Conservation (phyloP, 768 basidiomycete species). For the Mycena venus region DNA sequence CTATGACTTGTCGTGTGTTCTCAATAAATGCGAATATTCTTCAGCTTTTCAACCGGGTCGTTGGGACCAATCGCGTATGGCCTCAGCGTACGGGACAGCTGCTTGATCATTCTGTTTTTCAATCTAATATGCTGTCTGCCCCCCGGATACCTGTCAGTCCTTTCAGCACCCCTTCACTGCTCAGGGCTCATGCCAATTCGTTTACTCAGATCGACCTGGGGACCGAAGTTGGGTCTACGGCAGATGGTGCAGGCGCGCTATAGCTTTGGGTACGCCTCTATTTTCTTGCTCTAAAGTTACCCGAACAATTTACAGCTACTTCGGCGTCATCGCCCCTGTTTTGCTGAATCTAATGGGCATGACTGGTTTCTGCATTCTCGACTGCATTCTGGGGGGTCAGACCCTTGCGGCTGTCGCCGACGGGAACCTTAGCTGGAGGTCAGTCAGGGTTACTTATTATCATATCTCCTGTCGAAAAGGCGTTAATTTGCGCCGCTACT, state of each 20-base stretch:
- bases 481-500: not conserved
- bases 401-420: conserved; percentile 57
- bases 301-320: conserved; percentile 58
- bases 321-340: conserved; percentile 72
- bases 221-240: conserved; percentile 86
- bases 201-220: conserved; percentile 69
- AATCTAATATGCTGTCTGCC: conserved; percentile 70
- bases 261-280: conserved; percentile 51
- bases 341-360: conserved; percentile 74
- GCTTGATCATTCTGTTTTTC: conserved; percentile 76
- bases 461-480: not conserved
- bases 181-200: not conserved
- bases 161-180: not conserved
- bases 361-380: conserved; percentile 79
- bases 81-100: conserved; percentile 73
- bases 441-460: conserved; percentile 34
- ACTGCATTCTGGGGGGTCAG: conserved; percentile 79
- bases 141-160: conserved; percentile 73
- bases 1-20: not conserved
- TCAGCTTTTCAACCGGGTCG: conserved; percentile 76
- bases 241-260: conserved; percentile 82
- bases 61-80: conserved; percentile 73
- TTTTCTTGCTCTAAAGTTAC: not conserved
- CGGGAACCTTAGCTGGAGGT: conserved; percentile 60
- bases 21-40: not conserved